Percentiles rank a stretch among this genome's conserved stretches.
Evolutionary conservation across 2,329 filamentous ascomycete genomes (phyloP).

Genomic region (Fonsecaea nubica): DNA sequence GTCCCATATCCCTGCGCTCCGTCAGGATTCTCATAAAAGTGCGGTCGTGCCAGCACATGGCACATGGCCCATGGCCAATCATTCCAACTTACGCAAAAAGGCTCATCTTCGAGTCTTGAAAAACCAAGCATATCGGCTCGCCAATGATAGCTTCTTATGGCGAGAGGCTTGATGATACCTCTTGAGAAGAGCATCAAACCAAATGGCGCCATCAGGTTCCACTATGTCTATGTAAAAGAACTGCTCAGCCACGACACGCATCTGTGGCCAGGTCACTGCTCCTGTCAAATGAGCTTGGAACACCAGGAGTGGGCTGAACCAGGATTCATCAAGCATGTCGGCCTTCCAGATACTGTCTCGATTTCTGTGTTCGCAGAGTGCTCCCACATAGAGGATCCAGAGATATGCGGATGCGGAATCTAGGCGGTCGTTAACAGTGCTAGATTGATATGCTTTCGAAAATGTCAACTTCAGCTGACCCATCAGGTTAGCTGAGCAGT

Average conservation of each 20-base stretch:
- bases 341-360: conserved; percentile 1
- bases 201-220: conserved; percentile 2
- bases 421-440: not conserved
- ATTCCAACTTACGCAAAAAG: not conserved
- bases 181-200: conserved; percentile 6
- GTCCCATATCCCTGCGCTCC: too few relatives aligned
- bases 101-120: not conserved
- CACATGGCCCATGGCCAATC: not conserved
- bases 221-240: conserved; percentile 1
- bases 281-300: conserved; percentile 1
- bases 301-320: not conserved
- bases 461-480: not conserved
- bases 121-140: not conserved
- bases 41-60: not conserved
- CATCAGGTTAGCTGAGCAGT: not conserved
- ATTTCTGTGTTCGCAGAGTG: conserved; percentile 6
- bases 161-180: not conserved
- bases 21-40: not conserved
- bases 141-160: not conserved
- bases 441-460: not conserved
- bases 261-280: not conserved
- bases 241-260: conserved; percentile 2
- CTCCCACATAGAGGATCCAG: conserved; percentile 11
- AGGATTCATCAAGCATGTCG: not conserved
- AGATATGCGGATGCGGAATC: conserved; percentile 6